These are phyloP conservation scores for Triticum dicoccoides DNA, from an alignment of 176 grass and related monocot species.

Conservation along the genomic window DNA sequence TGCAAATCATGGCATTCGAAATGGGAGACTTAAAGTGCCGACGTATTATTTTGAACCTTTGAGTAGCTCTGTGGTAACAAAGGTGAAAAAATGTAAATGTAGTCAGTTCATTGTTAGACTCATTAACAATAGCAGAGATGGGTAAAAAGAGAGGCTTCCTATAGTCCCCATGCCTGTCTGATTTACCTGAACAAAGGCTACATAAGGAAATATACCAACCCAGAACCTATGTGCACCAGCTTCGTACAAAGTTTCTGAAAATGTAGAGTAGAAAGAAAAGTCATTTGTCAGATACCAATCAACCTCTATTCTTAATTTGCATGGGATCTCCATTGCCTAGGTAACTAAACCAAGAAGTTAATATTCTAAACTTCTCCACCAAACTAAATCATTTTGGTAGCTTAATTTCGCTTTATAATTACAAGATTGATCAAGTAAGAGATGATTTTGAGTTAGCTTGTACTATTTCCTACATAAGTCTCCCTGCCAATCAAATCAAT, in stretches of 20 bases:
- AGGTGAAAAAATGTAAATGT: neutral
- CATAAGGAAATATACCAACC: constrained; percentile 59
- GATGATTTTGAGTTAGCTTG: too few species aligned
- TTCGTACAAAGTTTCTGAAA: constrained; percentile 75
- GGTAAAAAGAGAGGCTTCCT: constrained; percentile 33
- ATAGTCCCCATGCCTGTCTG: constrained; percentile 40
- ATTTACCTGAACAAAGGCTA: constrained; percentile 84
- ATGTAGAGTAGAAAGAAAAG: neutral
- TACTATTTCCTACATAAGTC: too few species aligned
- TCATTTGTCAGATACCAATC: neutral
- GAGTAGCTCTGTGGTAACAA: constrained; percentile 58
- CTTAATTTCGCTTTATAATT: too few species aligned
- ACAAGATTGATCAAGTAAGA: too few species aligned
- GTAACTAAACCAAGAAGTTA: neutral
- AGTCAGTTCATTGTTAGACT: neutral
- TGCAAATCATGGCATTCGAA: constrained; percentile 64
- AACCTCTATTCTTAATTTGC: neutral
- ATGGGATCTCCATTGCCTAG: neutral
- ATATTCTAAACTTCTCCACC: neutral
- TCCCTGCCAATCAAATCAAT: too few species aligned
- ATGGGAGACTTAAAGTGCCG: constrained; percentile 70
- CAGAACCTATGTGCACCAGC: constrained; percentile 35
- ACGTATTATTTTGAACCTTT: constrained; percentile 72
- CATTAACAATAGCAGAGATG: neutral
- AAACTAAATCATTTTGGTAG: neutral